Evolutionary conservation across 768 basidiomycete genomes (phyloP).

Genomic region (Leccinum pellstonianum): DNA sequence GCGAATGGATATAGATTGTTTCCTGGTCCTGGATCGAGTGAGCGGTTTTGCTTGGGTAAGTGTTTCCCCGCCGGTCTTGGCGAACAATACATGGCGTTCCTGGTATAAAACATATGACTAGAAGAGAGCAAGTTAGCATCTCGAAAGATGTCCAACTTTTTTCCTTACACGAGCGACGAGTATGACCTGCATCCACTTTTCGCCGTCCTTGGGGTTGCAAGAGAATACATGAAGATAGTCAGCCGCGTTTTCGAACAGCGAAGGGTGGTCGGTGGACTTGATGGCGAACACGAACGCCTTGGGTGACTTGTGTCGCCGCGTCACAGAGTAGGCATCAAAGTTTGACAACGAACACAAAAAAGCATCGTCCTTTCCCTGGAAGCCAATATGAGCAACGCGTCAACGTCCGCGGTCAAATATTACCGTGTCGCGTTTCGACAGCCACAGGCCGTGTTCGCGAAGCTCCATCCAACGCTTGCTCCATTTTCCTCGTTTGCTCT

Average conservation of each 20-base stretch:
- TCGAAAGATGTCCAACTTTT: neutral
- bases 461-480: slow-evolving; percentile 87
- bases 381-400: slow-evolving; percentile 5
- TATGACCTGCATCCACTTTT: slow-evolving; percentile 76
- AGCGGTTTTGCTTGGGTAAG: slow-evolving; percentile 34
- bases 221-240: slow-evolving; percentile 90
- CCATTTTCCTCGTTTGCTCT: slow-evolving; percentile 93
- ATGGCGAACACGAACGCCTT: slow-evolving; percentile 83
- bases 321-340: slow-evolving; percentile 85
- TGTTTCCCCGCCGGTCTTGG: slow-evolving; percentile 23
- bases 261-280: slow-evolving; percentile 84
- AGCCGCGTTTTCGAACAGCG: slow-evolving; percentile 81
- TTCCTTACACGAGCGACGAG: slow-evolving; percentile 74
- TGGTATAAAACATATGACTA: slow-evolving; percentile 84
- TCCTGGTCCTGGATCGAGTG: slow-evolving; percentile 38
- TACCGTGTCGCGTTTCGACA: slow-evolving; percentile 89
- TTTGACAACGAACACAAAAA: slow-evolving; percentile 83
- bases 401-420: slow-evolving; percentile 22
- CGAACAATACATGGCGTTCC: slow-evolving; percentile 63
- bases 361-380: slow-evolving; percentile 79
- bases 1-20: slow-evolving; percentile 35
- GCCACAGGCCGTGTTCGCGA: slow-evolving; percentile 80
- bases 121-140: slow-evolving; percentile 10
- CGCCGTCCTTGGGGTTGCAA: slow-evolving; percentile 70
- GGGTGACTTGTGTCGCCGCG: slow-evolving; percentile 75